These are phyloP conservation scores for Pyricularia pennisetigena DNA, from an alignment of 2,329 filamentous ascomycete species.

Conservation along the genomic window DNA sequence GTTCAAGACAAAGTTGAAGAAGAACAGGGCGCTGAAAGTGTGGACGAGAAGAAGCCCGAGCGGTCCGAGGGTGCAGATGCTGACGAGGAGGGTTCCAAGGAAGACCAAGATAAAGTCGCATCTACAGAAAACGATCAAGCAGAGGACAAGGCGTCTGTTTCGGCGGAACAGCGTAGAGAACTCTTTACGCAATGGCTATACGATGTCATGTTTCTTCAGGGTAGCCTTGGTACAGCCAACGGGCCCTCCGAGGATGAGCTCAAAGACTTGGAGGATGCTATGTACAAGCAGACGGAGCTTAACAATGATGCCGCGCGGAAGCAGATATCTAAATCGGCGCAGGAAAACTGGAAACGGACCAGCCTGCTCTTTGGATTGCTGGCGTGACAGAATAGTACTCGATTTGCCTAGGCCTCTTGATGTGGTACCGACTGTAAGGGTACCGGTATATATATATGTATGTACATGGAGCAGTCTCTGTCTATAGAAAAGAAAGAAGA, in stretches of 20 bases:
- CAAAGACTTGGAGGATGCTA: slow-evolving; percentile 32
- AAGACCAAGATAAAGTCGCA: slow-evolving; percentile 11
- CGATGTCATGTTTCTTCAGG: slow-evolving; percentile 42
- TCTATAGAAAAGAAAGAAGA: slow-evolving; percentile 4
- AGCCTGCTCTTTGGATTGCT: slow-evolving; percentile 74
- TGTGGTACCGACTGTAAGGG: slow-evolving; percentile 5
- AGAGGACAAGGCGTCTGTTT: slow-evolving; percentile 2
- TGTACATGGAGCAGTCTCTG: neutral
- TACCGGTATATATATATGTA: neutral
- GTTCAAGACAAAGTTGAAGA: slow-evolving; percentile 6
- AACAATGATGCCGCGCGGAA: slow-evolving; percentile 36
- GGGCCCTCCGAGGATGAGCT: slow-evolving; percentile 20
- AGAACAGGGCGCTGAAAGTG: slow-evolving; percentile 6
- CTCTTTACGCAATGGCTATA: slow-evolving; percentile 51
- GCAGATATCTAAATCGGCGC: slow-evolving; percentile 51
- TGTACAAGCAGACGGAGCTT: slow-evolving; percentile 35
- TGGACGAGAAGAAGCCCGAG: slow-evolving; percentile 11
- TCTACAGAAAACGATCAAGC: slow-evolving; percentile 4
- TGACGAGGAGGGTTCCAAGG: slow-evolving; percentile 7
- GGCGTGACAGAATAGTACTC: slow-evolving; percentile 22
- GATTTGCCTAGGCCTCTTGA: neutral
- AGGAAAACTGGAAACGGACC: slow-evolving; percentile 77
- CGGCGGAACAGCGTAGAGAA: slow-evolving; percentile 27
- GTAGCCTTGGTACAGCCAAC: slow-evolving; percentile 27
- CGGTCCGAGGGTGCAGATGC: slow-evolving; percentile 7